Base-by-base conservation (phyloP, 768 basidiomycete genomes). In the Boletus insuetus region DNA sequence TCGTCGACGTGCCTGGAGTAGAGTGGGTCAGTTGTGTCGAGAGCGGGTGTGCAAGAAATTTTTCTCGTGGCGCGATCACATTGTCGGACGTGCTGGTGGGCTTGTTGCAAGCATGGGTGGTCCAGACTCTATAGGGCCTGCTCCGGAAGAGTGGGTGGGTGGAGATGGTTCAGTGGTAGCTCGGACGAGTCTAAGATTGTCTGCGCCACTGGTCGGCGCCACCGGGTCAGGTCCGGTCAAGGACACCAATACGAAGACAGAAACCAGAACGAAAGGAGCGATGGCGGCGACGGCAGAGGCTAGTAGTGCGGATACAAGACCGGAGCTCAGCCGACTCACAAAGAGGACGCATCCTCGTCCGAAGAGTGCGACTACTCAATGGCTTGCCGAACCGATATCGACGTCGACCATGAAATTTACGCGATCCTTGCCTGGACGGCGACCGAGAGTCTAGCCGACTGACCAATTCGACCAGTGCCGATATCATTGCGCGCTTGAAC, bases 181-280 rank as follows among this genome's bases (percentile, higher is more conserved):
- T 8, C n/a, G 24, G 17, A 39, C 11, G 16, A 20, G 22, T 32
- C 45, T 6, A 39, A 56, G 53, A 46, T 16, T 19, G 31, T 53
- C 22, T 53, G 32, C 52, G 47, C 54, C 64, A 51, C 53, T 29
- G 42, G 42, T 55, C 58, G 51, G 53, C 53, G 56, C 58, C 56
- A 58, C 56, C 55, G 64, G 52, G 40, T 46, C 47, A 8, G 39
- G 4, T 29, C 32, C 43, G 8, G 14, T n/a, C 41, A 24, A 31
- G 39, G 35, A 37, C 35, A 35, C 34, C 34, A 13, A 35, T 11
- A 32, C 32, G 11, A 16, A 17, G 4, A 12, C 31, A 6, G 11
- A 22, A 5, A 19, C 29, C 37, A 29, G 12, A 39, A 31, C n/a
- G 38, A 53, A 26, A 17, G 34, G 3, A 13, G 14, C 34, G 34